Evolutionary conservation across 2,329 filamentous ascomycete species (phyloP), one percentile per base, ranked within the genome.

Genomic region (Cercospora sp.): DNA sequence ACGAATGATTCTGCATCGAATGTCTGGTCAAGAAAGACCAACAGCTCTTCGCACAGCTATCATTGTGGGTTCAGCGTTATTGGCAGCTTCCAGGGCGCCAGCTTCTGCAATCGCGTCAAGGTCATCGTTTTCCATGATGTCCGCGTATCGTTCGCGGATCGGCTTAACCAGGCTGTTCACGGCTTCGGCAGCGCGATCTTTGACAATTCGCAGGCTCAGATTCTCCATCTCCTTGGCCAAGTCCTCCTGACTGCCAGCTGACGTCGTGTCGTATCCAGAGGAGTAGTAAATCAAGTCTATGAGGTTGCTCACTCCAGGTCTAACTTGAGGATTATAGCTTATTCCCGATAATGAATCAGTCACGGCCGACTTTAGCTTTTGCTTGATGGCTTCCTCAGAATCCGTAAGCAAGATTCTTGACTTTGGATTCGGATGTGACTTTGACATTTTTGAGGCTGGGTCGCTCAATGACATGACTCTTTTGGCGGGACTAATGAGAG

Each of bases 391-490:
- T 0, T 86, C 80, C 0, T 86, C 81, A 0, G 83, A 79, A 74
- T 97, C 92, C 1, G 90, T 96, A 68, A 99, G 87, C 12, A 95
- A 82, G 73, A 99, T 96, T 18, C 93, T 87, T 7, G 93, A 96
- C 60, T 86, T 87, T 2, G 86, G 84, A 72, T 91, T 87, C 0
- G 84, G 77, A 74, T 93, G 86, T 0, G 93, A 97, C 80, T 99
- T 99, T 65, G 93, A 97, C 95, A 99, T 99, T 78, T 99, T 99
- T 63, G 87, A 84, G 0, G 79, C 81, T 0, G 95, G 94, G 10
- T 92, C 83, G 62, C 87, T 88, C 23, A 99, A 87, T 18, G 93
- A 96, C 94, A 97, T 98, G 69, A 99, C 86, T 69, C 94, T 89
- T 74, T 91, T 92, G 2, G 91, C 87, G 4, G 91, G 89, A 92